Conservation (phyloP, 2,329 filamentous ascomycete genomes). For the Fonsecaea monophora region DNA sequence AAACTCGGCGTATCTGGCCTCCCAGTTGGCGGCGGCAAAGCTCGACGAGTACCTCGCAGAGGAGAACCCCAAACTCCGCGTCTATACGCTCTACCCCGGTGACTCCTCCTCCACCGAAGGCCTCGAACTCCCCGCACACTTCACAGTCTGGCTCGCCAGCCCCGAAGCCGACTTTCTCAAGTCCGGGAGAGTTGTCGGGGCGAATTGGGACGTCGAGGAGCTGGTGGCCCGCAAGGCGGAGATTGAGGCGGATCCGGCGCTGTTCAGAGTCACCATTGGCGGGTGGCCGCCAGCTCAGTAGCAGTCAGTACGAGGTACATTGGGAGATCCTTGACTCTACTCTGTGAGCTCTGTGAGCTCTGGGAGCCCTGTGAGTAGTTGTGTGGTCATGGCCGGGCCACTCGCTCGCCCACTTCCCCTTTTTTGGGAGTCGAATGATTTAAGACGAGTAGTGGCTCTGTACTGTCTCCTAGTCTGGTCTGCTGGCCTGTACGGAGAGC, state of each 20-base stretch:
- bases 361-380: no score
- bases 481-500: no score
- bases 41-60: constrained; percentile 52
- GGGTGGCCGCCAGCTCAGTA: constrained; percentile 26
- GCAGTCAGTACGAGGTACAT: no score
- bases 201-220: constrained; percentile 54
- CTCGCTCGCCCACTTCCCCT: no score
- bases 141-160: constrained; percentile 49
- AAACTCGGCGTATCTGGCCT: constrained; percentile 48
- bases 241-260: constrained; percentile 39
- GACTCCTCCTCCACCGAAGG: constrained; percentile 42
- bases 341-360: no score
- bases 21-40: constrained; percentile 53
- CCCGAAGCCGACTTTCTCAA: constrained; percentile 50
- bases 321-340: no score
- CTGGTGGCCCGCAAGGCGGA: constrained; percentile 50
- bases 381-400: no score
- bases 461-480: no score
- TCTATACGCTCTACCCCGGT: constrained; percentile 53
- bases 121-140: constrained; percentile 40
- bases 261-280: constrained; percentile 31
- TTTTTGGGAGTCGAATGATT: no score
- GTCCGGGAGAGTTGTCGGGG: constrained; percentile 48
- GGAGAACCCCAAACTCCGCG: constrained; percentile 50
- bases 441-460: no score